Percentiles rank a stretch among this genome's conserved stretches.
phyloP scores from a whole-genome alignment of 768 basidiomycete genomes.

The Glaciozyma martinii region DNA sequence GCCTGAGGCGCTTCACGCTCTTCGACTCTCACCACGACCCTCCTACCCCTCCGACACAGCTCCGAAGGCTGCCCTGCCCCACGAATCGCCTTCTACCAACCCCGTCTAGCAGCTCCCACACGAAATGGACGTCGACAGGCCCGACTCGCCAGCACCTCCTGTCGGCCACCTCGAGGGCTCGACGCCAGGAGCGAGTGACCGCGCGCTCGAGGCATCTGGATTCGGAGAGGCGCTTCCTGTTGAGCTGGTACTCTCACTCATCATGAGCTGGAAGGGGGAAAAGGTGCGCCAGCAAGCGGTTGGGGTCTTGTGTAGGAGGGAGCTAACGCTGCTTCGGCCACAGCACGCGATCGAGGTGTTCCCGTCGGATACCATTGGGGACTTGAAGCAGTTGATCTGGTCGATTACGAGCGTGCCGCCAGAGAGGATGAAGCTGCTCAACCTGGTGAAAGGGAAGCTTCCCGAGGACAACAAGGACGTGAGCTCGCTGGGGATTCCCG shows the following conservation, averaged over 20 bases:
- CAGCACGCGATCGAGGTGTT: constrained; percentile 2
- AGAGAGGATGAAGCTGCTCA: constrained; percentile 79
- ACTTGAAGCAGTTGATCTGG: constrained; percentile 62
- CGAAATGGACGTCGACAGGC: too few species aligned
- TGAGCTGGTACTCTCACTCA: constrained; percentile 7
- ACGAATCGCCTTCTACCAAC: too few species aligned
- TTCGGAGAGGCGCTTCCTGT: not conserved
- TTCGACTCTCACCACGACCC: too few species aligned
- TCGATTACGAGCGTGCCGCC: constrained; percentile 67
- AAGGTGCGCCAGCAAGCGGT: not conserved
- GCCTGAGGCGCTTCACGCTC: too few species aligned
- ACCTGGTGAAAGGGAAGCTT: constrained; percentile 71
- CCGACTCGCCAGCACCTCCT: too few species aligned
- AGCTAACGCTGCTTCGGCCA: not conserved
- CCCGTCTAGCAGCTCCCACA: too few species aligned
- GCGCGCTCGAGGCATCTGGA: too few species aligned
- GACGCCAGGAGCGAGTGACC: too few species aligned
- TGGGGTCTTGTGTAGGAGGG: not conserved
- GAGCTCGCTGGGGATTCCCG: constrained; percentile 34
- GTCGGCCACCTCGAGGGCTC: too few species aligned
- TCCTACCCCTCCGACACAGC: too few species aligned
- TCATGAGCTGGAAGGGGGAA: constrained; percentile 4
- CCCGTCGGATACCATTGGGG: constrained; percentile 44
- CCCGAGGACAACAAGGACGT: constrained; percentile 65
- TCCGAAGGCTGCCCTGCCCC: too few species aligned